These are phyloP conservation scores for Scheffersomyces cryptocercus DNA, from an alignment of 1,139 yeast species.

Conservation along the genomic window DNA sequence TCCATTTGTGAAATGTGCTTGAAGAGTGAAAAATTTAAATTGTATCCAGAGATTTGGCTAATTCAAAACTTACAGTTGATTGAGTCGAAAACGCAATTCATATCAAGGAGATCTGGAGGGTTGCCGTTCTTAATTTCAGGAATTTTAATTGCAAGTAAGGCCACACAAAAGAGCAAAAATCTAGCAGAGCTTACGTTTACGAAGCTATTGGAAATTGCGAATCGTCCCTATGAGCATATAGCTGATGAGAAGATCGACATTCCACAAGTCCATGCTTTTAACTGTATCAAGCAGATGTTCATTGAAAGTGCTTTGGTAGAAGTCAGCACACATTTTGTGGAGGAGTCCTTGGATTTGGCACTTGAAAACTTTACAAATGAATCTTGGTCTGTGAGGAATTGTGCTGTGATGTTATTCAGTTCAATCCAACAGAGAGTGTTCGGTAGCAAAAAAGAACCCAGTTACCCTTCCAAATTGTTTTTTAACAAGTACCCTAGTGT, in stretches of 20 bases:
- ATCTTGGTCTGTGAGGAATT: slow-evolving; percentile 86
- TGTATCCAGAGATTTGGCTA: slow-evolving; percentile 55
- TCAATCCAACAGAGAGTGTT: slow-evolving; percentile 78
- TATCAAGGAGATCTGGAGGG: slow-evolving; percentile 92
- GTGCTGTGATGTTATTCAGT: slow-evolving; percentile 91
- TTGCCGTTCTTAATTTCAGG: slow-evolving; percentile 79
- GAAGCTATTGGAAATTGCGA: slow-evolving; percentile 53
- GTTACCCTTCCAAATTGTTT: slow-evolving; percentile 39
- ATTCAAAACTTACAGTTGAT: slow-evolving; percentile 52
- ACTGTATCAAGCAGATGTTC: slow-evolving; percentile 75
- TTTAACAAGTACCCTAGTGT: slow-evolving; percentile 63
- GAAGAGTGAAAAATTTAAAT: slow-evolving; percentile 23
- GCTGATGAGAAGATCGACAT: slow-evolving; percentile 63
- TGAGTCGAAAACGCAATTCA: slow-evolving; percentile 59
- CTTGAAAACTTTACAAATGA: slow-evolving; percentile 62
- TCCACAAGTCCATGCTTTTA: slow-evolving; percentile 93
- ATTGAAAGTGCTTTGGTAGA: slow-evolving; percentile 64
- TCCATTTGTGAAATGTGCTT: slow-evolving; percentile 59
- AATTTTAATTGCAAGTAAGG: slow-evolving; percentile 57
- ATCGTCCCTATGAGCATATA: slow-evolving; percentile 43
- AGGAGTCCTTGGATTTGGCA: slow-evolving; percentile 59
- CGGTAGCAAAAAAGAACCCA: slow-evolving; percentile 51
- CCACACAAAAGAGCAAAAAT: slow-evolving; percentile 2
- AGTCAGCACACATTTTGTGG: slow-evolving; percentile 53
- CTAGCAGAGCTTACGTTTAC: slow-evolving; percentile 42